Base-by-base conservation (phyloP, 345 rosid species). In the Laguncularia racemosa region DNA sequence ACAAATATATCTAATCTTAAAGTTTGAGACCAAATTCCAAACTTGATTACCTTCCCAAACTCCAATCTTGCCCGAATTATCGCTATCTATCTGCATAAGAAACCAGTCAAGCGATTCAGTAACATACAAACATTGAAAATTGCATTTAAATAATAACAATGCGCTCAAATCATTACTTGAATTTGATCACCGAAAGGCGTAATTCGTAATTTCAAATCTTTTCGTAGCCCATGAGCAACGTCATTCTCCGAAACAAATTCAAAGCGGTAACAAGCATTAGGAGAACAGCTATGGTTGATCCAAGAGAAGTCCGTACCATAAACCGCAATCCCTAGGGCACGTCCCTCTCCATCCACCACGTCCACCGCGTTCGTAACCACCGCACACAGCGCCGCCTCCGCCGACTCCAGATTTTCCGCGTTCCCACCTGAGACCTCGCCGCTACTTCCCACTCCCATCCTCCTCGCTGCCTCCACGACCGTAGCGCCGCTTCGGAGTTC, bases 271-370 rank as follows among this genome's bases (percentile, higher is more conserved):
- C 84, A 85, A 58, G 95, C 72, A 61, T 85, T 88, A 8, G 98
- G 89, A 55, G 96, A 84, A 54, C 98, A 91, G 47, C 86, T 79
- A 71, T 91, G 95, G 61, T 91, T 91, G 69, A 91, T 84, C 96
- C 91, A 91, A 6, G 98, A 91, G 78, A 85, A 91, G 28, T 44
- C 33, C 2, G 65, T 15, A 14, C 68, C 85, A 55, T 83, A 88
- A 14, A 91, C 75, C 6, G 88, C 89, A 45, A 81, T 74, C 50
- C 97, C 96, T 14, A 85, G 44, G 53, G 63, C 50, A 10, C 72
- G 76, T 20, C 95, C 89, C 4, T 19, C 63, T 16, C 46, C 54
- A 71, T 91, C 95, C 54, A 69, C 84, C 48, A 91, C 96, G 77
- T 88, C 96, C 16, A 88, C 97, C 43, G 88, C 84, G 71, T 88